Conservation (phyloP, 108 stramenopile species). For the Cyclotella distinguenda region DNA sequence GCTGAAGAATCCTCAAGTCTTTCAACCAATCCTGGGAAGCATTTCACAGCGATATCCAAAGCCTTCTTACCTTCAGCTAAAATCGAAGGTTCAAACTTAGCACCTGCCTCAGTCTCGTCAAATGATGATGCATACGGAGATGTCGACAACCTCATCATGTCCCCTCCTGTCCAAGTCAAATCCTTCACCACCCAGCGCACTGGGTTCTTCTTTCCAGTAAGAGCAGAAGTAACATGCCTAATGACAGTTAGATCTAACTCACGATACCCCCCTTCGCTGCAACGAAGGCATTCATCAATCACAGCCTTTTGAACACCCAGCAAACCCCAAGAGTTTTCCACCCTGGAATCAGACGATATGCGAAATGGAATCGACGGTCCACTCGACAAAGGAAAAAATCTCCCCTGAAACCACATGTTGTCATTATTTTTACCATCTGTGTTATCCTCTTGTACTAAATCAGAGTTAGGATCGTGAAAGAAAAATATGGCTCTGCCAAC, state of each 20-base stretch:
- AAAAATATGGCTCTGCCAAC: conserved; percentile 63
- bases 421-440: not conserved
- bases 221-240: not conserved
- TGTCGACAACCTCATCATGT: conserved; percentile 65
- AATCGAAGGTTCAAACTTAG: conserved; percentile 28
- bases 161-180: conserved; percentile 69
- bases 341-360: not conserved
- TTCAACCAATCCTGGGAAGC: conserved; percentile 28
- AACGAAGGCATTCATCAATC: conserved; percentile 72
- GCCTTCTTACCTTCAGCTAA: conserved; percentile 26
- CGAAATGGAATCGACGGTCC: not conserved
- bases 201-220: not conserved
- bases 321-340: conserved; percentile 60
- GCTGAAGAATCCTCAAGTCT: not conserved
- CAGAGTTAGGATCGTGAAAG: conserved; percentile 56
- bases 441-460: not conserved
- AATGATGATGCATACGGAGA: conserved; percentile 6
- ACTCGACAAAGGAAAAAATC: conserved; percentile 50
- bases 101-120: conserved; percentile 3
- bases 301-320: conserved; percentile 60
- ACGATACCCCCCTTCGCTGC: conserved; percentile 76
- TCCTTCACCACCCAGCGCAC: conserved; percentile 15
- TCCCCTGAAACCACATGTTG: conserved; percentile 71
- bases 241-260: conserved; percentile 56
- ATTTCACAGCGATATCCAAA: conserved; percentile 19